A percentile compares a stretch with the other conserved stretches of the same genome.
Conservation (phyloP, 2,329 filamentous ascomycete species). For the Fusarium armeniacum region DNA sequence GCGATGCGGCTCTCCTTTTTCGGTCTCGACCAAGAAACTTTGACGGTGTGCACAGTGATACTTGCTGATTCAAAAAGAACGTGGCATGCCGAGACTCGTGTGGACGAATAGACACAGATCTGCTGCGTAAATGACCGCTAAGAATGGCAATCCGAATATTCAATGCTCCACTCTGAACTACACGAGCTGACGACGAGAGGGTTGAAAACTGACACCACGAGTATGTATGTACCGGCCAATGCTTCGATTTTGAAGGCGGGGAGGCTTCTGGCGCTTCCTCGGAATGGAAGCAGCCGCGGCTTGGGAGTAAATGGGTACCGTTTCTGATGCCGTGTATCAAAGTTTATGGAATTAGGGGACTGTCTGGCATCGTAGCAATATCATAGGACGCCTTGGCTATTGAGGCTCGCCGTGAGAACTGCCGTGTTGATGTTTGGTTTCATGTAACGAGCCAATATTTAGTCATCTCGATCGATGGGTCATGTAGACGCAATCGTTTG, state of each 20-base stretch:
- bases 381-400: constrained; percentile 5
- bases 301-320: constrained; percentile 15
- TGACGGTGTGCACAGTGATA: constrained; percentile 22
- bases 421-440: constrained; percentile 9
- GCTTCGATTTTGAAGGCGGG: constrained; percentile 28
- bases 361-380: constrained; percentile 4
- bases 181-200: constrained; percentile 22
- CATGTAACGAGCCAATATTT: constrained; percentile 1
- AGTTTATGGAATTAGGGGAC: constrained; percentile 16
- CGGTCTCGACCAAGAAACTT: constrained; percentile 31
- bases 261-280: constrained; percentile 36
- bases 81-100: constrained; percentile 19
- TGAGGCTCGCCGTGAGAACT: constrained; percentile 6
- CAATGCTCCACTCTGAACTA: constrained; percentile 37
- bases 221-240: constrained; percentile 8
- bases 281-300: constrained; percentile 29
- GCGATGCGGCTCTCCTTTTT: constrained; percentile 40
- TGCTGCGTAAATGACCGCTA: constrained; percentile 29
- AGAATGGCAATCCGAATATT: constrained; percentile 29
- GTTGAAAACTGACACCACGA: constrained; percentile 21
- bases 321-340: constrained; percentile 20
- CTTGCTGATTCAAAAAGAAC: constrained; percentile 18
- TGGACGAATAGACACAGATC: constrained; percentile 24
- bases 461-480: constrained; percentile 5
- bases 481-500: constrained; percentile 17